These are phyloP conservation scores for Lodderomyces orthopsilosis DNA, from an alignment of 1,139 yeast genomes.

Conservation along the genomic window DNA sequence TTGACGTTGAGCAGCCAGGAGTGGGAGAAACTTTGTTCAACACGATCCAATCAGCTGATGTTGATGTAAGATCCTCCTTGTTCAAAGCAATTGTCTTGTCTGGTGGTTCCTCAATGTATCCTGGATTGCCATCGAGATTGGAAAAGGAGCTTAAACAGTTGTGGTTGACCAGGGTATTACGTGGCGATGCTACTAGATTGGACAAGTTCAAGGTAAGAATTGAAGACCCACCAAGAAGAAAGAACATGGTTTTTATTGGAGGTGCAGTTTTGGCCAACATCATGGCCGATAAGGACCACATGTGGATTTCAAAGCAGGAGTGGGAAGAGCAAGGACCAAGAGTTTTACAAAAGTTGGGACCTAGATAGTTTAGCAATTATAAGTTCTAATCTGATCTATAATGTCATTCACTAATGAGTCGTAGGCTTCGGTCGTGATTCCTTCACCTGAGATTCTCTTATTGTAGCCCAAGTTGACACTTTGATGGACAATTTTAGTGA, in stretches of 20 bases:
- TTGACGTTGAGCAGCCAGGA: constrained; percentile 98
- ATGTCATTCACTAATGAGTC: constrained; percentile 43
- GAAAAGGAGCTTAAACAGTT: constrained; percentile 95
- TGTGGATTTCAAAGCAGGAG: constrained; percentile 96
- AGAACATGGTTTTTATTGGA: constrained; percentile 98
- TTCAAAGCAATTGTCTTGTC: constrained; percentile 91
- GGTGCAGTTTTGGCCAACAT: constrained; percentile 98
- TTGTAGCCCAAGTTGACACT: constrained; percentile 69
- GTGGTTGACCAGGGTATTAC: constrained; percentile 87
- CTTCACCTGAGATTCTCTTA: constrained; percentile 33
- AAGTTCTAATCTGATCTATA: constrained; percentile 29
- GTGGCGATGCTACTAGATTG: constrained; percentile 82
- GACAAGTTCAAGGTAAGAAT: constrained; percentile 93
- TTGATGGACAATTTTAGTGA: constrained; percentile 70
- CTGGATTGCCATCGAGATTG: constrained; percentile 92
- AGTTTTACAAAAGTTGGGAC: constrained; percentile 86
- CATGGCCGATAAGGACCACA: constrained; percentile 97
- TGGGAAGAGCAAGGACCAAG: constrained; percentile 97
- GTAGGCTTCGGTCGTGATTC: constrained; percentile 38
- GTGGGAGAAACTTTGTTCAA: constrained; percentile 90
- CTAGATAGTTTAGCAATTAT: constrained; percentile 50
- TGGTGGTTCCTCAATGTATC: constrained; percentile 99
- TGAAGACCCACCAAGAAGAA: constrained; percentile 98
- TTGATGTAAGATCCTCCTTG: constrained; percentile 84
- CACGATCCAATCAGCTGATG: constrained; percentile 91